Conservation (phyloP, 192 early-diverging fungal genomes). For the Coemansia sp. region DNA sequence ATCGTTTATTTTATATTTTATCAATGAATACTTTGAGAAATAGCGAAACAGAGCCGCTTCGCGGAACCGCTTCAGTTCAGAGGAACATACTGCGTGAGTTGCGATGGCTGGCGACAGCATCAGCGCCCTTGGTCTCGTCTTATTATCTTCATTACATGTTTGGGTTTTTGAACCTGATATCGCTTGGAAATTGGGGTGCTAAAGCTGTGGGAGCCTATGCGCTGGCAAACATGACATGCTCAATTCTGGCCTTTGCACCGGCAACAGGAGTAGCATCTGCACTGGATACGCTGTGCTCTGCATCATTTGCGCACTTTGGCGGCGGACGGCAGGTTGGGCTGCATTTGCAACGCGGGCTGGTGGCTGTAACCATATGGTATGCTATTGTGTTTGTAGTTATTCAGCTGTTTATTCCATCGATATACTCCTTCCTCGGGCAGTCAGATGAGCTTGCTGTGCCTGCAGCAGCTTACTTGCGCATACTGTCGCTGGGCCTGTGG, state of each 20-base stretch:
- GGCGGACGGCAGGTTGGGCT: constrained; percentile 63
- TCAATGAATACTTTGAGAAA: background rate
- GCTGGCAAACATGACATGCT: constrained; percentile 67
- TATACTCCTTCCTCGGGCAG: constrained; percentile 73
- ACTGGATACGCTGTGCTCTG: constrained; percentile 71
- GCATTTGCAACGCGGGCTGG: constrained; percentile 73
- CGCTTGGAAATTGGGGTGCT: constrained; percentile 61
- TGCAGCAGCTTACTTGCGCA: constrained; percentile 65
- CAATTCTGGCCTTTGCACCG: constrained; percentile 68
- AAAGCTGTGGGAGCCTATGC: constrained; percentile 65
- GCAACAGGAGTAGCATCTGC: constrained; percentile 70
- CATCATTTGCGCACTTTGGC: constrained; percentile 64
- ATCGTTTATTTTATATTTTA: background rate
- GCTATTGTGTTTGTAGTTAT: constrained; percentile 68
- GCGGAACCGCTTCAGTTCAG: background rate
- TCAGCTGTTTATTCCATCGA: constrained; percentile 63
- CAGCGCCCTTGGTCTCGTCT: constrained; percentile 57
- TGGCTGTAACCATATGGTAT: constrained; percentile 65
- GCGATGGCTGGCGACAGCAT: constrained; percentile 29
- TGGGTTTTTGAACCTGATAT: constrained; percentile 62
- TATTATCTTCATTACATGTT: constrained; percentile 68
- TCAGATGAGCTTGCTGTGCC: constrained; percentile 66
- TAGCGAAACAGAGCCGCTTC: constrained; percentile 22
- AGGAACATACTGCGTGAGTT: constrained; percentile 19
- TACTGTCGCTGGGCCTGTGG: constrained; percentile 72